Conservation (phyloP, 306 rosid species). For the Quercus wislizeni region DNA sequence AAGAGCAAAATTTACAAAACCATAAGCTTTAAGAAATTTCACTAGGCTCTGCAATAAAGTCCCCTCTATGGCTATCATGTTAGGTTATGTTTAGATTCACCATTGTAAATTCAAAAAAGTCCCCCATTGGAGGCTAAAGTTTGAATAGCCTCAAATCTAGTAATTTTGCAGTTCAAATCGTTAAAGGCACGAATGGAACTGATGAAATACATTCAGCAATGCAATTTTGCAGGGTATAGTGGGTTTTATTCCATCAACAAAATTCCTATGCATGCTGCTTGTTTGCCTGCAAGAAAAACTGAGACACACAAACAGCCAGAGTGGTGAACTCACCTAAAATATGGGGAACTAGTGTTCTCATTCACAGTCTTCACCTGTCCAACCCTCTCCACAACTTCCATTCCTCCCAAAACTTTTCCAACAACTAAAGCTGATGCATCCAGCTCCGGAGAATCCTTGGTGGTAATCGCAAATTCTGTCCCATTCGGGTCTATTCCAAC, state of each 20-base stretch:
- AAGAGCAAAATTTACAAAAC: neutral
- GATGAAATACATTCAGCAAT: neutral
- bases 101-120: neutral
- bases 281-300: too few relatives aligned
- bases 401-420: slow-evolving; percentile 54
- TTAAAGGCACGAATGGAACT: neutral
- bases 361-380: slow-evolving; percentile 71
- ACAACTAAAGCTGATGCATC: slow-evolving; percentile 51
- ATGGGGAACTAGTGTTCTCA: slow-evolving; percentile 78
- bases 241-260: too few relatives aligned
- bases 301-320: neutral
- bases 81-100: neutral
- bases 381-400: slow-evolving; percentile 66
- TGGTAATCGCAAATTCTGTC: slow-evolving; percentile 65
- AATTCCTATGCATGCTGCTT: too few relatives aligned
- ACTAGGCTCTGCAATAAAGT: too few relatives aligned
- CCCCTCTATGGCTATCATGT: neutral
- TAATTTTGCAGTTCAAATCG: neutral
- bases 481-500: slow-evolving; percentile 69
- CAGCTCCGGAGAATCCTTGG: slow-evolving; percentile 70
- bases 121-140: neutral
- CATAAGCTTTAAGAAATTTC: too few relatives aligned
- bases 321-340: slow-evolving; percentile 50
- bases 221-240: too few relatives aligned
- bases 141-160: neutral